Evolutionary conservation across 202 grass and related monocot genomes (phyloP).

Genomic region (Brachypodium distachyon): DNA sequence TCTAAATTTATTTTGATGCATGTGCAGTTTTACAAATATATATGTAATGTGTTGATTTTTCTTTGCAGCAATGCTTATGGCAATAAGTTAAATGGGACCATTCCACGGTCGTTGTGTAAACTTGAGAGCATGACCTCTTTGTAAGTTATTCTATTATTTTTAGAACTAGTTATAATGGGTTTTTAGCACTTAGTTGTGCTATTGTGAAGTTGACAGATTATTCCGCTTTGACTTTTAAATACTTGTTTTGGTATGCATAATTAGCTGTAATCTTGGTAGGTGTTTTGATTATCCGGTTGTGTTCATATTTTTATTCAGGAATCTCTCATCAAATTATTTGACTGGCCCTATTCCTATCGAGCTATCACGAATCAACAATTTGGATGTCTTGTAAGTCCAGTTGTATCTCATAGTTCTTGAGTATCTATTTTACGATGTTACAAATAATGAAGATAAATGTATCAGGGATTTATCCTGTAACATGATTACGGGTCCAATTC

Average conservation of each 20-base stretch:
- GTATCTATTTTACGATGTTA: background rate
- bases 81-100: slow-evolving; percentile 88
- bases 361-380: slow-evolving; percentile 81
- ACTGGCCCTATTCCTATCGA: slow-evolving; percentile 82
- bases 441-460: slow-evolving; percentile 8
- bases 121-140: slow-evolving; percentile 99
- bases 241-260: background rate
- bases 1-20: background rate
- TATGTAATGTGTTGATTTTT: slow-evolving; percentile 4
- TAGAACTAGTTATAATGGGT: background rate
- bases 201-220: background rate
- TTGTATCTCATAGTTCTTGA: background rate
- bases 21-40: background rate
- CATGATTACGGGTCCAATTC: slow-evolving; percentile 72
- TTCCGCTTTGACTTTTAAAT: background rate
- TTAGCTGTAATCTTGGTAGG: background rate
- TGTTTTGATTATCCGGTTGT: background rate
- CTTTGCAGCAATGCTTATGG: slow-evolving; percentile 67
- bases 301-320: slow-evolving; percentile 32
- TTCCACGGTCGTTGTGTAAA: slow-evolving; percentile 66
- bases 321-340: slow-evolving; percentile 78
- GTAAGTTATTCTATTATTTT: slow-evolving; percentile 41
- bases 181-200: background rate
- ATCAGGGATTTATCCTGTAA: slow-evolving; percentile 85
- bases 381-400: slow-evolving; percentile 82